These are phyloP conservation scores for Emydomyces testavorans DNA, from an alignment of 2,329 filamentous ascomycete genomes.

Conservation along the genomic window DNA sequence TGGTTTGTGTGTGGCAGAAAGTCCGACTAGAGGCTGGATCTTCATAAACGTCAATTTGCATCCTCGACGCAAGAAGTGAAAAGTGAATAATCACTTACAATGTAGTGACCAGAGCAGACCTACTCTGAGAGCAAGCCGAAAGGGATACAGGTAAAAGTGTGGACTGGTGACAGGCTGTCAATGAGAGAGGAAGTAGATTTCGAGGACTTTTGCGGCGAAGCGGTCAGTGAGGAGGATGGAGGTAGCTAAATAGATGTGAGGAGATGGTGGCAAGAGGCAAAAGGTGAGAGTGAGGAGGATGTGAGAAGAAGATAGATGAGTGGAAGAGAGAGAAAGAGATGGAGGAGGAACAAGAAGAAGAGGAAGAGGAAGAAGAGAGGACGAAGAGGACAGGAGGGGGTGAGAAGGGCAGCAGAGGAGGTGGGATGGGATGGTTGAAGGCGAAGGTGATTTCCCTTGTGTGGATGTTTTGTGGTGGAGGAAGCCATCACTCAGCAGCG, in stretches of 20 bases:
- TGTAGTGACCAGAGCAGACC: background rate
- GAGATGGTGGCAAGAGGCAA: slow-evolving; percentile 2
- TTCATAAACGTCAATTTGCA: too few relatives aligned
- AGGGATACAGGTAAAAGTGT: background rate
- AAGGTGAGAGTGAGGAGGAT: slow-evolving; percentile 20
- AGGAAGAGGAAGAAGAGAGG: slow-evolving; percentile 17
- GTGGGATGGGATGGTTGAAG: slow-evolving; percentile 7
- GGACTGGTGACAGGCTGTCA: background rate
- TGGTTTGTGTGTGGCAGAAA: background rate
- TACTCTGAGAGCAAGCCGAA: background rate
- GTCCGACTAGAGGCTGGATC: too few relatives aligned
- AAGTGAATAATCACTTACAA: background rate
- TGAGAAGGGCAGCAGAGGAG: slow-evolving; percentile 12
- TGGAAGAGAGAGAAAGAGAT: slow-evolving; percentile 15
- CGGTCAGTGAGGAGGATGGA: slow-evolving; percentile 25
- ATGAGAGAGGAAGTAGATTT: background rate
- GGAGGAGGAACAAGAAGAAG: slow-evolving; percentile 17
- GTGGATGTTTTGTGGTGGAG: background rate
- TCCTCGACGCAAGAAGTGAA: background rate
- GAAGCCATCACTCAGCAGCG: too few relatives aligned
- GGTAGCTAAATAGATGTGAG: slow-evolving; percentile 20
- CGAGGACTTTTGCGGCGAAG: slow-evolving; percentile 15
- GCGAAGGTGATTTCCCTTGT: slow-evolving; percentile 17
- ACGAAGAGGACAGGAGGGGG: slow-evolving; percentile 16
- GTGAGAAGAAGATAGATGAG: slow-evolving; percentile 18